Evolutionary conservation across 805 yeast species (phyloP), one percentile per base, ranked within the genome.

Genomic region (Nakazawaea ishiwadae): DNA sequence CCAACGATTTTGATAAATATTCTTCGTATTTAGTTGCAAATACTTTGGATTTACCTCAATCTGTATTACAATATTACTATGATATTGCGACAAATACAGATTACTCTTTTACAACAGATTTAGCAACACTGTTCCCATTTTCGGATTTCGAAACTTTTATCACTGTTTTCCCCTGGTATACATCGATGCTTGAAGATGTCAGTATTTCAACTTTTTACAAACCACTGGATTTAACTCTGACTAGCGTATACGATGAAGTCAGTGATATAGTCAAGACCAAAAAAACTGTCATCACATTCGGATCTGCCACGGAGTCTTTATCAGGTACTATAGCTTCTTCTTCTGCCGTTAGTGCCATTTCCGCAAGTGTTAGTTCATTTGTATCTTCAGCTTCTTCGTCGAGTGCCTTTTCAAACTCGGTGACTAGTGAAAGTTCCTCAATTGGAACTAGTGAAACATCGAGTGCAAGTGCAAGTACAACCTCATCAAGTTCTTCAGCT

Each of bases 91-190:
- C 47, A 1, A 31, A 40, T 9, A 40, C 54, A 1, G 52, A 45
- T 14, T 35, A 35, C 5, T 44, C 44, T 4, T 50, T 52, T 19
- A 54, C 58, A 3, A 53, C 61, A 2, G 29, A 57, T 18, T 44
- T 58, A 28, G 44, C 52, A 8, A 46, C 48, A n/a, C 33, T 39
- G 1, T 63, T 63, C 40, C 69, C 69, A 19, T 52, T 62, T 41
- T 48, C 56, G 2, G 57, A 50, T 7, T 63, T 63, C 42, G 21
- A 53, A n/a, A 56, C 63, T 2, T 60, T 51, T 32, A 47, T 58
- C 14, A 44, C 56, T 5, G 55, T 51, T 4, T 60, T 65, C 39
- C 66, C 66, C 1, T 62, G 68, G 67, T 56, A 62, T 36, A 24
- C 54, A 3, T 46, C 55, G 2, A 43, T 61, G 31, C 38, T 63